Evolutionary conservation across 306 rosid genomes (phyloP).

Genomic region (Lablab purpureus): DNA sequence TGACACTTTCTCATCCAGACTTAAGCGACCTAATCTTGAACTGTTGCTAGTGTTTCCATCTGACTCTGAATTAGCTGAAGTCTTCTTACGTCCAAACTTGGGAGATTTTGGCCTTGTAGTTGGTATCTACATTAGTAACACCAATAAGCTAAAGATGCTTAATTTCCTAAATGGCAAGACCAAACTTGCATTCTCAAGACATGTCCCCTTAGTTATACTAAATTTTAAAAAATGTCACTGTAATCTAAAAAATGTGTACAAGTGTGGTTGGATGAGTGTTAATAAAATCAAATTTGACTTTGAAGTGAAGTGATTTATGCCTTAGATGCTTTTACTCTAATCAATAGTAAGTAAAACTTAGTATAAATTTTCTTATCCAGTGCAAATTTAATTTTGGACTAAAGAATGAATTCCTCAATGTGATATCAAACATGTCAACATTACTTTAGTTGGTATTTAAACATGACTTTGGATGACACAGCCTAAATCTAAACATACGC

Average conservation of each 20-base stretch:
- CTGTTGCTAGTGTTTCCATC: slow-evolving; percentile 59
- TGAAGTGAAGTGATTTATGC: background rate
- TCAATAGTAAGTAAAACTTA: background rate
- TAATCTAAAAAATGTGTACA: background rate
- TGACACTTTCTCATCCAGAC: slow-evolving; percentile 74
- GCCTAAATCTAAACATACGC: background rate
- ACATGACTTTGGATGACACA: background rate
- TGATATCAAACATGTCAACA: background rate
- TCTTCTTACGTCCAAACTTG: slow-evolving; percentile 93
- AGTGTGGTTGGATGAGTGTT: background rate
- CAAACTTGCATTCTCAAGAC: background rate
- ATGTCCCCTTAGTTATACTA: background rate
- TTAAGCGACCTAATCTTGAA: slow-evolving; percentile 61
- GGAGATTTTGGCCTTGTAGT: slow-evolving; percentile 97
- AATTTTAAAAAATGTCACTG: background rate
- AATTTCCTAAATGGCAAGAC: slow-evolving; percentile 16
- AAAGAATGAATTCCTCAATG: background rate
- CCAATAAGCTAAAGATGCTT: background rate
- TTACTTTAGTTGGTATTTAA: background rate
- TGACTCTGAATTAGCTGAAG: slow-evolving; percentile 58
- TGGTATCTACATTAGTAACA: slow-evolving; percentile 76
- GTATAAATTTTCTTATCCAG: background rate
- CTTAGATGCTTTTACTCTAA: background rate
- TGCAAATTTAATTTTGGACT: background rate
- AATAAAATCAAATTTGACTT: background rate